Conservation (phyloP, 2,329 filamentous ascomycete species). For the Alternaria metachromatica region DNA sequence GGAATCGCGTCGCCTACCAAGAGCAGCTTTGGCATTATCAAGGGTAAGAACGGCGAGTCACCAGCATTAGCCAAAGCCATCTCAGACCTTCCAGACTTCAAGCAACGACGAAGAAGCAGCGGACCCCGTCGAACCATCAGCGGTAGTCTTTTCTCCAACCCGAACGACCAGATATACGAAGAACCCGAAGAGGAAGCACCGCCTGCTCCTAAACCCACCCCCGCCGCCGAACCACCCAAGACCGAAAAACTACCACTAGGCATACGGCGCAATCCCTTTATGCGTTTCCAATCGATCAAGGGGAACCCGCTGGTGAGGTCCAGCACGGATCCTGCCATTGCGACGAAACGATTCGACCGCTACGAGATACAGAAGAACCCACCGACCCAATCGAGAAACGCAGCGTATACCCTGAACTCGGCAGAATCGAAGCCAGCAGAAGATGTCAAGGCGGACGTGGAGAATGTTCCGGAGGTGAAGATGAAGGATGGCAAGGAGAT, state of each 20-base stretch:
- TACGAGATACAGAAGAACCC: conserved; percentile 86
- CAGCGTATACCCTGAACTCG: conserved; percentile 76
- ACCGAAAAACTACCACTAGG: conserved; percentile 53
- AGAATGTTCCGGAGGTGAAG: conserved; percentile 51
- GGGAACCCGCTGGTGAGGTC: conserved; percentile 53
- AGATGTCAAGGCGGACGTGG: conserved; percentile 33
- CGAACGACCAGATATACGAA: conserved; percentile 85
- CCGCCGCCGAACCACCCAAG: conserved; percentile 40
- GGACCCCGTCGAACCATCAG: conserved; percentile 74
- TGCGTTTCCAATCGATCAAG: conserved; percentile 63
- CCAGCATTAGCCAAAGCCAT: conserved; percentile 49
- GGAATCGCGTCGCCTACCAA: conserved; percentile 30
- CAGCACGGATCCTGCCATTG: conserved; percentile 55
- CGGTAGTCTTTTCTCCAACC: conserved; percentile 71
- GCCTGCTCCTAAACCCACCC: conserved; percentile 32
- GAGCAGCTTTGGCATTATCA: conserved; percentile 20
- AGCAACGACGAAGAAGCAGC: conserved; percentile 62
- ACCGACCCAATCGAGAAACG: conserved; percentile 81
- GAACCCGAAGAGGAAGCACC: conserved; percentile 68
- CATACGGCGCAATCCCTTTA: conserved; percentile 70
- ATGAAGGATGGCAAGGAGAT: conserved; percentile 83
- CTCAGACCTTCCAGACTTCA: conserved; percentile 38
- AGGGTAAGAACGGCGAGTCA: conserved; percentile 19
- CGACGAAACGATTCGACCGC: conserved; percentile 52
- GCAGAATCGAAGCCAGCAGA: conserved; percentile 42